Percentiles rank a stretch among this genome's conserved stretches.
Conservation (phyloP, 1,284 basidiomycete species). For the Apiotrichum siamense region DNA sequence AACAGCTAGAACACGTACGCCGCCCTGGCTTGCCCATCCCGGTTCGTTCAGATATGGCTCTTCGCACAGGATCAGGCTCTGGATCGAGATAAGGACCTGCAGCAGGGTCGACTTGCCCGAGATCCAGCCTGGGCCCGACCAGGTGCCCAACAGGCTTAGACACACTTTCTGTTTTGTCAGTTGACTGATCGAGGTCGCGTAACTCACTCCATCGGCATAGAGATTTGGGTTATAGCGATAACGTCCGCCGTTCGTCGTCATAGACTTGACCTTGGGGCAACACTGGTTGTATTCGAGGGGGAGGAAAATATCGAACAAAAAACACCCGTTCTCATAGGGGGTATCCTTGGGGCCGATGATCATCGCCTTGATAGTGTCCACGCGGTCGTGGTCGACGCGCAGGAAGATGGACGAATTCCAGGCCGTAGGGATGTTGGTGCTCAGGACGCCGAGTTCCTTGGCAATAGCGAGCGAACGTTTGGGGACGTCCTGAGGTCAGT, state of each 20-base stretch:
- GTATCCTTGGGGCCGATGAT: slow-evolving; percentile 87
- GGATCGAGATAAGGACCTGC: slow-evolving; percentile 77
- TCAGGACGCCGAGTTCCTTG: slow-evolving; percentile 83
- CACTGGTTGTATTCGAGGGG: slow-evolving; percentile 46
- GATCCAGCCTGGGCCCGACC: slow-evolving; percentile 82
- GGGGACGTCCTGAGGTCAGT: slow-evolving; percentile 66
- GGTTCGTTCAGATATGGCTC: slow-evolving; percentile 87
- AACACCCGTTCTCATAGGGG: slow-evolving; percentile 59
- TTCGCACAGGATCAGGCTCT: slow-evolving; percentile 84
- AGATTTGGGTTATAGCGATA: slow-evolving; percentile 87
- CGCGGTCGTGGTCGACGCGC: slow-evolving; percentile 58
- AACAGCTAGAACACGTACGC: slow-evolving; percentile 53
- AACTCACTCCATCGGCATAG: slow-evolving; percentile 60
- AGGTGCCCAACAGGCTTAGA: slow-evolving; percentile 80
- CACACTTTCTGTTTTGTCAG: slow-evolving; percentile 64
- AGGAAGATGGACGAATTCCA: slow-evolving; percentile 88
- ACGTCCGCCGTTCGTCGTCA: slow-evolving; percentile 85
- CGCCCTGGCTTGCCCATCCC: slow-evolving; percentile 66
- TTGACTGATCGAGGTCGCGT: slow-evolving; percentile 26
- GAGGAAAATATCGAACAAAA: slow-evolving; percentile 82
- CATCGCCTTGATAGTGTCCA: slow-evolving; percentile 79
- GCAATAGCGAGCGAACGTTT: slow-evolving; percentile 84
- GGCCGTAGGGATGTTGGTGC: slow-evolving; percentile 77
- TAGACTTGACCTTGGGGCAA: slow-evolving; percentile 63
- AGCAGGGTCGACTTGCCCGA: slow-evolving; percentile 75